Evolutionary conservation across 371 early-diverging fungal genomes (phyloP).

Genomic region (Phascolomyces articulosus): DNA sequence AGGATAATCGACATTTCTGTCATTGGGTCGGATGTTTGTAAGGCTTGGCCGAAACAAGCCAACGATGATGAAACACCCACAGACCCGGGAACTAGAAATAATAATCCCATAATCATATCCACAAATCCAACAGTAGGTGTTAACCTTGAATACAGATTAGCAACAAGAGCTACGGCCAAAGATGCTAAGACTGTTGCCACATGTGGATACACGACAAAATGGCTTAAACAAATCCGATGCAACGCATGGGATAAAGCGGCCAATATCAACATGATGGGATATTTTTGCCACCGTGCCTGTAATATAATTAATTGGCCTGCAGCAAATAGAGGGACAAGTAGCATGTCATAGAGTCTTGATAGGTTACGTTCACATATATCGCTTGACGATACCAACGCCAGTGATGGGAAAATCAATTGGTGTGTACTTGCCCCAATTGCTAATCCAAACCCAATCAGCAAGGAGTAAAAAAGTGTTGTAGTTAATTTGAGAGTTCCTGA

Average conservation of each 20-base stretch:
- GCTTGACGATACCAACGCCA: slow-evolving; percentile 19
- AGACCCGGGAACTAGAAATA: slow-evolving; percentile 39
- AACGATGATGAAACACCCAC: slow-evolving; percentile 36
- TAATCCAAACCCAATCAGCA: slow-evolving; percentile 75
- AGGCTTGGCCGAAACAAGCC: slow-evolving; percentile 20
- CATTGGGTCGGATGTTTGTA: slow-evolving; percentile 20
- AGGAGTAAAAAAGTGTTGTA: slow-evolving; percentile 71
- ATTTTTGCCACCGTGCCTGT: slow-evolving; percentile 20
- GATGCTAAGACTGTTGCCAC: slow-evolving; percentile 32
- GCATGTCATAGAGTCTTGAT: slow-evolving; percentile 25
- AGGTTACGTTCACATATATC: slow-evolving; percentile 24
- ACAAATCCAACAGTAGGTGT: slow-evolving; percentile 32
- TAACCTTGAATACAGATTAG: slow-evolving; percentile 33
- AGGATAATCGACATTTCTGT: slow-evolving; percentile 32
- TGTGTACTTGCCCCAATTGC: slow-evolving; percentile 63
- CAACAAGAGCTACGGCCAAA: slow-evolving; percentile 26
- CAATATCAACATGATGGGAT: slow-evolving; percentile 24
- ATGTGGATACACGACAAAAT: slow-evolving; percentile 32
- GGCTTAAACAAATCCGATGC: slow-evolving; percentile 20
- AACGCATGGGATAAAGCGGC: slow-evolving; percentile 28
- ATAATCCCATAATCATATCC: slow-evolving; percentile 36
- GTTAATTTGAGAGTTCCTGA: slow-evolving; percentile 77
- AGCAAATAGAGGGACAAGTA: slow-evolving; percentile 30
- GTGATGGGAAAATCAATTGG: slow-evolving; percentile 29
- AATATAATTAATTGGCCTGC: slow-evolving; percentile 25